Evolutionary conservation across 2,329 filamentous ascomycete genomes (phyloP).

Genomic region (Botryosphaeria dothidea): DNA sequence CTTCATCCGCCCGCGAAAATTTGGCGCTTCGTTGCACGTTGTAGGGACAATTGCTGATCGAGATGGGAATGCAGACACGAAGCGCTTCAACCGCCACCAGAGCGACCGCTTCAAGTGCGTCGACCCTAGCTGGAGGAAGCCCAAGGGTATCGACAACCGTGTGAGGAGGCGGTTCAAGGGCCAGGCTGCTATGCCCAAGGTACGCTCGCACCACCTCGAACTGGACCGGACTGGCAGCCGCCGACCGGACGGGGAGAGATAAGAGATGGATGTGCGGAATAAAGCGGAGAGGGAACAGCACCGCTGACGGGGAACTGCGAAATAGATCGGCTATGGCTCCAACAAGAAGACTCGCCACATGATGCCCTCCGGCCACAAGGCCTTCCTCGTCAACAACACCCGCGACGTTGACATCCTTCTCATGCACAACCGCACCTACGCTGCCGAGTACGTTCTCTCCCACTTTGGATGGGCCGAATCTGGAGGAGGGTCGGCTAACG

Average conservation of each 20-base stretch:
- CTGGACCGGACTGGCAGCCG: background rate
- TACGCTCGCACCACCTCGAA: conserved; percentile 53
- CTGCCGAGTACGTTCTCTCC: conserved; percentile 79
- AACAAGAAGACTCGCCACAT: conserved; percentile 99
- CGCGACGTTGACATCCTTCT: conserved; percentile 95
- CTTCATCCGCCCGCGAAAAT: background rate
- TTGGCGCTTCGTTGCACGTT: background rate
- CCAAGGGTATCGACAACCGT: conserved; percentile 99
- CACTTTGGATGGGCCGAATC: background rate
- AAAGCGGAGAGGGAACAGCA: conserved; percentile 14
- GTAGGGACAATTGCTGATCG: conserved; percentile 11
- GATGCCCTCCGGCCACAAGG: conserved; percentile 99
- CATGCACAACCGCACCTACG: conserved; percentile 99
- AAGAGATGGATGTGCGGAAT: background rate
- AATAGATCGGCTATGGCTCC: conserved; percentile 93
- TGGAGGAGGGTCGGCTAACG: conserved; percentile 20
- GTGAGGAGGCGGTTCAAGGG: conserved; percentile 98
- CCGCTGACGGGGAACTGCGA: conserved; percentile 31
- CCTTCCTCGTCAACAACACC: conserved; percentile 97
- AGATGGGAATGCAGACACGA: conserved; percentile 66
- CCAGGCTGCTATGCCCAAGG: conserved; percentile 95
- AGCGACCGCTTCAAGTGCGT: conserved; percentile 95
- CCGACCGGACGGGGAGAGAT: background rate
- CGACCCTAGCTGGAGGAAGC: conserved; percentile 92
- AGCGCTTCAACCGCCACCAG: conserved; percentile 97